Conservation (phyloP, 306 rosid genomes). For the Gleditsia sinensis region DNA sequence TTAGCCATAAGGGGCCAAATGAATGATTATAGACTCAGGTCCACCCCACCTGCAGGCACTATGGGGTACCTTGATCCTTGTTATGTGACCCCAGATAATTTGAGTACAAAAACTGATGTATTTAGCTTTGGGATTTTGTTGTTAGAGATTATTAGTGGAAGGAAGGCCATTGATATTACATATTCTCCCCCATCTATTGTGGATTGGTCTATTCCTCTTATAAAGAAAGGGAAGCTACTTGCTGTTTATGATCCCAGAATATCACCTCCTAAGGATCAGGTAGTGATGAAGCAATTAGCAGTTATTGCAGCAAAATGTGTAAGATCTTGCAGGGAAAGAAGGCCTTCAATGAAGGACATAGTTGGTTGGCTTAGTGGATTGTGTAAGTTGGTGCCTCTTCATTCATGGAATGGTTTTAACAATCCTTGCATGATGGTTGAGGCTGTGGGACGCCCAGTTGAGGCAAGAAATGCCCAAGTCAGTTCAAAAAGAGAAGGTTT, state of each 20-base stretch:
- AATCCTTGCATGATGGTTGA: conserved; percentile 93
- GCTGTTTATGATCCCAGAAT: conserved; percentile 77
- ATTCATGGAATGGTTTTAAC: conserved; percentile 80
- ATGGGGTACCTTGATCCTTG: conserved; percentile 92
- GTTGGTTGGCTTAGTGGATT: conserved; percentile 80
- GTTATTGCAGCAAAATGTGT: conserved; percentile 91
- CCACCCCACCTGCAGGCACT: conserved; percentile 94
- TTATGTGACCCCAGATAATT: conserved; percentile 87
- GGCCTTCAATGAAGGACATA: conserved; percentile 80
- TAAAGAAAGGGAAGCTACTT: conserved; percentile 70
- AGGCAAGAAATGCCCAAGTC: conserved; percentile 31
- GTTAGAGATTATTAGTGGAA: conserved; percentile 89
- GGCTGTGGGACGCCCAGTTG: conserved; percentile 64
- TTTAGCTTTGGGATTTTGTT: conserved; percentile 94
- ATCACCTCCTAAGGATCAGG: conserved; percentile 62
- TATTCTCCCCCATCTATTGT: conserved; percentile 86
- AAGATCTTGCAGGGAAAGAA: conserved; percentile 82
- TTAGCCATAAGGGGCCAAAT: conserved; percentile 65
- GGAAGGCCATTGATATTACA: conserved; percentile 84
- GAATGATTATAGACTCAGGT: conserved; percentile 64
- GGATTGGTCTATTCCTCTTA: conserved; percentile 93
- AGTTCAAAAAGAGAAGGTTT: conserved; percentile 34
- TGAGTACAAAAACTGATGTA: conserved; percentile 89
- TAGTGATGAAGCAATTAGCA: conserved; percentile 83
- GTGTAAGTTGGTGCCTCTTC: conserved; percentile 77